phyloP scores from a whole-genome alignment of 768 basidiomycete species.

The Sporobolomyces phaffii region DNA sequence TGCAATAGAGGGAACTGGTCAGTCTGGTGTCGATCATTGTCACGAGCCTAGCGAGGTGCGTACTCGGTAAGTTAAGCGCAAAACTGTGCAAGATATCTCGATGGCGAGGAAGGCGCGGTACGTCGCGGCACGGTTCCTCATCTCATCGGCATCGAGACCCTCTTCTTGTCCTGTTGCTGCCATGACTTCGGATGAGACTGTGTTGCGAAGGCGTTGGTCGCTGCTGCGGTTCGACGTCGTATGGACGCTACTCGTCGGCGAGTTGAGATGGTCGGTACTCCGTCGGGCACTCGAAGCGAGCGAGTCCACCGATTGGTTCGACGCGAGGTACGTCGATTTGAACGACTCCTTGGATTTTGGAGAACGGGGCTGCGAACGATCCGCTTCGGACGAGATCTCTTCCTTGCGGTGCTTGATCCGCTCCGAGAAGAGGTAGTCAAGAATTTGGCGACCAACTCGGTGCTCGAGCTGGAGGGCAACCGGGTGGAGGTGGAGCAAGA shows the following conservation, averaged over 20 bases:
- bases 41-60: too few species aligned
- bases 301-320: slow-evolving; percentile 37
- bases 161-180: slow-evolving; percentile 33
- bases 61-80: slow-evolving; percentile 37
- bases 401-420: slow-evolving; percentile 7
- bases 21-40: too few species aligned
- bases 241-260: neutral
- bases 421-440: slow-evolving; percentile 72
- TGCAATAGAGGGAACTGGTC: too few species aligned
- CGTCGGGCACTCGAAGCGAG: slow-evolving; percentile 8
- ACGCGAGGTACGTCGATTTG: neutral
- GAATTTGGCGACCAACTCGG: slow-evolving; percentile 67
- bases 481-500: slow-evolving; percentile 76
- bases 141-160: slow-evolving; percentile 45
- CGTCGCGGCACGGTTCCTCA: slow-evolving; percentile 62
- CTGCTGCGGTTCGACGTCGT: slow-evolving; percentile 9
- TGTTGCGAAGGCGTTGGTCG: slow-evolving; percentile 18
- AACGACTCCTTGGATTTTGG: neutral
- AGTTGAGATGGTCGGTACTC: neutral
- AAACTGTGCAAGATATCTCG: slow-evolving; percentile 52
- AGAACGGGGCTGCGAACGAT: neutral
- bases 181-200: slow-evolving; percentile 27
- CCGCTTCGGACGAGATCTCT: neutral
- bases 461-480: slow-evolving; percentile 81
- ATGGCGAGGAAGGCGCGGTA: slow-evolving; percentile 74